phyloP scores from a whole-genome alignment of 805 yeast species.

The Lipomyces yamadae region DNA sequence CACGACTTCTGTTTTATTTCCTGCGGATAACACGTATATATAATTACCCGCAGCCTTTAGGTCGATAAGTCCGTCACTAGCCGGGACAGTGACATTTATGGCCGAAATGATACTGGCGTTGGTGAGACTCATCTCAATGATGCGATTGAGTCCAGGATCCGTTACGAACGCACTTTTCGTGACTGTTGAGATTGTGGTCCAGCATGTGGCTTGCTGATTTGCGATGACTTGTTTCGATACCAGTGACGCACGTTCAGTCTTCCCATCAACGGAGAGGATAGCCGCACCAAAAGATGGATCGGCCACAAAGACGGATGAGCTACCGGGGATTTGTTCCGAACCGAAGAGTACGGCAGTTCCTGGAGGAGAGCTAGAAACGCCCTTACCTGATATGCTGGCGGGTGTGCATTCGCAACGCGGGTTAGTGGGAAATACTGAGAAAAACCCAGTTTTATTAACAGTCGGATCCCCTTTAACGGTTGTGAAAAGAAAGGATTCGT shows the following conservation, averaged over 20 bases:
- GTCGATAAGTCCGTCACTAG: neutral
- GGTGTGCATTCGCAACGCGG: neutral
- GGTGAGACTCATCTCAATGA: constrained; percentile 8
- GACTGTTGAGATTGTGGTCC: neutral
- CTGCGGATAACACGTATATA: constrained; percentile 1
- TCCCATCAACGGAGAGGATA: neutral
- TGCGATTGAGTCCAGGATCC: neutral
- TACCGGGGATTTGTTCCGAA: neutral
- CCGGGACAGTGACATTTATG: neutral
- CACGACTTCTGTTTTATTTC: constrained; percentile 3
- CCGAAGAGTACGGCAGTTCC: constrained; percentile 10
- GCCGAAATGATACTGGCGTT: constrained; percentile 5
- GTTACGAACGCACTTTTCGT: neutral
- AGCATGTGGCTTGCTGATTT: constrained; percentile 4
- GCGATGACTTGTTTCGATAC: neutral
- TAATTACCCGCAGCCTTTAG: neutral
- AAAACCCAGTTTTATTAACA: neutral
- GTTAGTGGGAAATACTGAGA: neutral
- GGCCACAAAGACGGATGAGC: neutral
- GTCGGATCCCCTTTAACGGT: constrained; percentile 2
- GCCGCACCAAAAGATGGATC: constrained; percentile 5
- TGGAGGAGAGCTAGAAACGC: neutral
- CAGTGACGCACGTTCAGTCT: neutral
- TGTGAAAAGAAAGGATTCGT: constrained; percentile 4
- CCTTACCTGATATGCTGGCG: neutral